phyloP scores from a whole-genome alignment of 1,284 basidiomycete species.

The Laetiporus sulphureus region DNA sequence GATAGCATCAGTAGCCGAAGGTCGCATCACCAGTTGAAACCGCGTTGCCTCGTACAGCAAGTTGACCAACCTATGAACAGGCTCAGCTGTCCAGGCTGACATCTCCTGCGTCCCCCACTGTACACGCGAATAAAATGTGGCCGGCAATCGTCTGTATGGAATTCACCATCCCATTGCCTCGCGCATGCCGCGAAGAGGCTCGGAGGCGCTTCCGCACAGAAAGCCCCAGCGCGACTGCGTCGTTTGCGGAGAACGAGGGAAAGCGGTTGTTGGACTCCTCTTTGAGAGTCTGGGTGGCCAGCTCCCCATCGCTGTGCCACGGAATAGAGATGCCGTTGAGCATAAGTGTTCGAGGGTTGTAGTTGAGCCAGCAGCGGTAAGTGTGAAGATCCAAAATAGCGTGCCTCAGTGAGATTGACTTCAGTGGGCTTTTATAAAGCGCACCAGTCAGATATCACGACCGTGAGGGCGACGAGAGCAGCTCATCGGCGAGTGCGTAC shows the following conservation, averaged over 20 bases:
- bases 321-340: constrained; percentile 50
- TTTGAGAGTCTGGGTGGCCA: constrained; percentile 60
- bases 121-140: constrained; percentile 73
- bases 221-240: constrained; percentile 74
- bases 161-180: constrained; percentile 73
- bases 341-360: constrained; percentile 21
- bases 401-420: too few relatives aligned
- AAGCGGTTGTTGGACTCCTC: constrained; percentile 69
- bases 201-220: constrained; percentile 76
- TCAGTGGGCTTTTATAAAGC: too few relatives aligned
- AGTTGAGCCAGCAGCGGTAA: neutral
- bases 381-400: too few relatives aligned
- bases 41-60: neutral
- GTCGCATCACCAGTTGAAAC: neutral
- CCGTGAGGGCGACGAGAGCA: too few relatives aligned
- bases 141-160: constrained; percentile 73
- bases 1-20: neutral
- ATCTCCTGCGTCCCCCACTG: constrained; percentile 74
- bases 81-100: constrained; percentile 76
- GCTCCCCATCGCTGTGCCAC: constrained; percentile 62
- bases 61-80: constrained; percentile 42
- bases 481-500: too few relatives aligned
- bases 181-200: constrained; percentile 58
- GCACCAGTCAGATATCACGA: too few relatives aligned
- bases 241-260: constrained; percentile 62